These are phyloP conservation scores for Plasmodium gonderi DNA, from an alignment of 169 alveolate species.

Conservation along the genomic window DNA sequence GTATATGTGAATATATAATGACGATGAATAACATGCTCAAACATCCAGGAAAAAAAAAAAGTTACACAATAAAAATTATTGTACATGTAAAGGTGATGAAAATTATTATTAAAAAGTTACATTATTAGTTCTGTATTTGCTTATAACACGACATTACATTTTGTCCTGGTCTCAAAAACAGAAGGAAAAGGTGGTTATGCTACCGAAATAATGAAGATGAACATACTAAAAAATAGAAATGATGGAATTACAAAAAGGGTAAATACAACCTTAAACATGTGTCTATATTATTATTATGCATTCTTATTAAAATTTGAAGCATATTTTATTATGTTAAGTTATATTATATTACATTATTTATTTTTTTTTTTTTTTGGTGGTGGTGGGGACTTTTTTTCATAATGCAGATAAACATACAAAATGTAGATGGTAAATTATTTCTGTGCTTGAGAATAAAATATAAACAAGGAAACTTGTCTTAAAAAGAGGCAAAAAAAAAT, in stretches of 20 bases:
- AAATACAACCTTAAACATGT: background rate
- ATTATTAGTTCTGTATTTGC: background rate
- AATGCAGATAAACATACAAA: slow-evolving; percentile 21
- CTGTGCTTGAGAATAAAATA: background rate
- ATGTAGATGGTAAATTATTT: slow-evolving; percentile 37
- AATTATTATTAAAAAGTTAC: background rate
- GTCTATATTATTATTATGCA: too few relatives aligned
- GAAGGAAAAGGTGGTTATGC: slow-evolving; percentile 75
- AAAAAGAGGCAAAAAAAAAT: too few relatives aligned
- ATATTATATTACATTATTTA: background rate
- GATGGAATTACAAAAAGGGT: slow-evolving; percentile 45
- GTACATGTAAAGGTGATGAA: background rate
- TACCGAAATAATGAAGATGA: slow-evolving; percentile 46
- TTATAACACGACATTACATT: background rate
- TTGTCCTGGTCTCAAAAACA: background rate
- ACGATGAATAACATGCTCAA: background rate
- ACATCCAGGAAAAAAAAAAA: background rate
- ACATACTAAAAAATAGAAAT: slow-evolving; percentile 9
- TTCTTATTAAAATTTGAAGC: too few relatives aligned
- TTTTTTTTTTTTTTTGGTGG: background rate
- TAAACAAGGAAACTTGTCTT: background rate
- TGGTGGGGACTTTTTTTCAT: background rate
- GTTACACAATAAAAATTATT: background rate
- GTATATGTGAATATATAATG: background rate
- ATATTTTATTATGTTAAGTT: background rate